Conservation (phyloP, 2,329 filamentous ascomycete genomes). For the Myriosclerotinia duriaeana region DNA sequence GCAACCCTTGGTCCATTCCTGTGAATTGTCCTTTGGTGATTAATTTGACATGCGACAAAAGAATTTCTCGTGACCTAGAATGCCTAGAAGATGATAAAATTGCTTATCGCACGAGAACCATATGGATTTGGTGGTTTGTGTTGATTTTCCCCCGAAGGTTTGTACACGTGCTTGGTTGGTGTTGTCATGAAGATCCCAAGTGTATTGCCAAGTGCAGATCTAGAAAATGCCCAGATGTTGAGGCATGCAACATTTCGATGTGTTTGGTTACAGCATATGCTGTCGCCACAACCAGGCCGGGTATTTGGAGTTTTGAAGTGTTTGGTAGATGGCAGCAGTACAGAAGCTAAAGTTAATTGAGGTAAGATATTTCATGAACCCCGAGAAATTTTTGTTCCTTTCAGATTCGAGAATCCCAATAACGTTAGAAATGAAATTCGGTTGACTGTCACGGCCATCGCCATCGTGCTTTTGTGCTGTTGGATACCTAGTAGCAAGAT, state of each 20-base stretch:
- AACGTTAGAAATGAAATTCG: not conserved
- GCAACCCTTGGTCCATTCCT: no score
- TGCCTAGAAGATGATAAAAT: not conserved
- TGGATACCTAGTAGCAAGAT: not conserved
- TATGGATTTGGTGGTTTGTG: no score
- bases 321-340: not conserved
- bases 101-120: not conserved
- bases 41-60: constrained; percentile 2
- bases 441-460: not conserved
- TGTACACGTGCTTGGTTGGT: no score
- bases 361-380: not conserved
- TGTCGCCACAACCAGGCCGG: not conserved
- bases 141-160: no score
- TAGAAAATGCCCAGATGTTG: constrained; percentile 10
- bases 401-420: not conserved
- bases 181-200: not conserved
- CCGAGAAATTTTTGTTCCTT: not conserved
- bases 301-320: not conserved
- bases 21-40: not conserved
- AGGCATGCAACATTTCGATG: constrained; percentile 10
- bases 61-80: not conserved
- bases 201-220: constrained; percentile 2
- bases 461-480: not conserved
- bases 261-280: not conserved
- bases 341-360: not conserved